phyloP scores from a whole-genome alignment of 768 basidiomycete genomes.

The Sarcodon aspratus region DNA sequence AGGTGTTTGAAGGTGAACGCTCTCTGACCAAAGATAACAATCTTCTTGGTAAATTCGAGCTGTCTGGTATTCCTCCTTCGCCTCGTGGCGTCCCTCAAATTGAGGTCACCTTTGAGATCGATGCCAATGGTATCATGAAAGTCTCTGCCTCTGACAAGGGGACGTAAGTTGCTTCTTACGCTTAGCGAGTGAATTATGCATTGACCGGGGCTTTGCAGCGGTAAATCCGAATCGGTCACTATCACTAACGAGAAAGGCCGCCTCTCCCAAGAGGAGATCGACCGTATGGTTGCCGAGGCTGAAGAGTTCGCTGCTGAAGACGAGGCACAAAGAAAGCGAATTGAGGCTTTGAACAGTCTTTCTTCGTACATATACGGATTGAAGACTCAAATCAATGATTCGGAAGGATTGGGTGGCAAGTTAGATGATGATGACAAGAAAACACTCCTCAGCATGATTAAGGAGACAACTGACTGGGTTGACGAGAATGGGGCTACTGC shows the following conservation, averaged over 20 bases:
- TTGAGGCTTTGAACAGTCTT: constrained; percentile 75
- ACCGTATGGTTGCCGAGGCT: constrained; percentile 90
- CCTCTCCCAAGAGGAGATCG: constrained; percentile 53
- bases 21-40: constrained; percentile 36
- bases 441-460: constrained; percentile 68
- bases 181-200: neutral
- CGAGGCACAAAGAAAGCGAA: constrained; percentile 65
- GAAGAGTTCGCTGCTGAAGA: constrained; percentile 84
- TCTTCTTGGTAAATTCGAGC: constrained; percentile 36
- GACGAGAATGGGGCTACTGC: constrained; percentile 74
- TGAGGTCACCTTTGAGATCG: constrained; percentile 34
- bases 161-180: constrained; percentile 33
- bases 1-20: constrained; percentile 28
- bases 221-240: constrained; percentile 81
- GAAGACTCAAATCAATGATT: constrained; percentile 78
- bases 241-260: constrained; percentile 96
- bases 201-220: constrained; percentile 25
- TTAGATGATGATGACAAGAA: constrained; percentile 73
- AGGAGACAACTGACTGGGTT: constrained; percentile 88
- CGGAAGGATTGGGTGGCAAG: constrained; percentile 88
- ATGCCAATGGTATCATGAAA: constrained; percentile 64
- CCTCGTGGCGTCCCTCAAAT: constrained; percentile 23
- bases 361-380: constrained; percentile 79
- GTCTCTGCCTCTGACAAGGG: constrained; percentile 90
- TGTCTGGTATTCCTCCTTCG: constrained; percentile 31